Evolutionary conservation across 2,329 filamentous ascomycete species (phyloP).

Genomic region (Phialophora tarda): DNA sequence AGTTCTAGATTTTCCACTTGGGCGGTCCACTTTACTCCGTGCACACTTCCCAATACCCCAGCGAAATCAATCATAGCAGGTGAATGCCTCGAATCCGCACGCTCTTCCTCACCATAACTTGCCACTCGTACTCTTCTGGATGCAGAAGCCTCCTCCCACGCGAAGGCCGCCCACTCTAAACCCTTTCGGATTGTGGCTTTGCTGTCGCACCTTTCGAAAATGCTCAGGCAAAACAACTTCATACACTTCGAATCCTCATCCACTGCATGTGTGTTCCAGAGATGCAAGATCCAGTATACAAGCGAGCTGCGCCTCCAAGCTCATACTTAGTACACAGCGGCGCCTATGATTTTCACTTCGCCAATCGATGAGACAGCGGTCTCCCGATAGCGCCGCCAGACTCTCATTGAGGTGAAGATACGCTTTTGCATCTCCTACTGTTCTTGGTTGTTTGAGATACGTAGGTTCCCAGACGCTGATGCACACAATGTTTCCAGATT

Average conservation of each 20-base stretch:
- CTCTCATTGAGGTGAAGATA: background rate
- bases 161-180: background rate
- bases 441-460: background rate
- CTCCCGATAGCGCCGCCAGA: background rate
- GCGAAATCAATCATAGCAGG: background rate
- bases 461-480: background rate
- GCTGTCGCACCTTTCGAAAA: constrained; percentile 4
- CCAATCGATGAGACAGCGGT: background rate
- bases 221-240: constrained; percentile 1
- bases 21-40: background rate
- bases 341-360: background rate
- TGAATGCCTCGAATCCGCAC: background rate
- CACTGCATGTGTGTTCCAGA: background rate
- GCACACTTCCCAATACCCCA: background rate
- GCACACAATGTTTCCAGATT: background rate
- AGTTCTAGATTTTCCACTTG: background rate
- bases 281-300: background rate
- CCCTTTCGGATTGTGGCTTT: background rate
- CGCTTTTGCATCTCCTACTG: background rate
- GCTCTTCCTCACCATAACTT: background rate
- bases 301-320: background rate
- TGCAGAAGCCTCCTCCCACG: background rate
- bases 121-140: background rate
- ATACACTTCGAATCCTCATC: background rate
- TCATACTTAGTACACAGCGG: no score